These are phyloP conservation scores for Pyrus communis DNA, from an alignment of 306 rosid genomes.

Conservation along the genomic window DNA sequence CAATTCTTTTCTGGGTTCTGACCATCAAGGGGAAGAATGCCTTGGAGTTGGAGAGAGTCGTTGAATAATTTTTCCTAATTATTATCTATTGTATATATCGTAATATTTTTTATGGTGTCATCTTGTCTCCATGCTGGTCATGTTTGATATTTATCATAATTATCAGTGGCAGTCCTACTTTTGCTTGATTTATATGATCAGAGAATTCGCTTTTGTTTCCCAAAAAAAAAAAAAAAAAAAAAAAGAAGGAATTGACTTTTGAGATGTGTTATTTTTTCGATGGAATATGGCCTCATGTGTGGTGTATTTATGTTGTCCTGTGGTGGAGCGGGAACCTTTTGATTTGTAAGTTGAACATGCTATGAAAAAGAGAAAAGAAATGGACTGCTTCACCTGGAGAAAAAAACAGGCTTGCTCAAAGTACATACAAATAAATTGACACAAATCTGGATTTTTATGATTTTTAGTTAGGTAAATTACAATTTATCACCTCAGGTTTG, in stretches of 20 bases:
- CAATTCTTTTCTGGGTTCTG: neutral
- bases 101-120: neutral
- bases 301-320: neutral
- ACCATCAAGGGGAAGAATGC: neutral
- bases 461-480: neutral
- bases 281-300: neutral
- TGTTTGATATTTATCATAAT: neutral
- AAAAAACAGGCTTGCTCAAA: too few relatives aligned
- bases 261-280: neutral
- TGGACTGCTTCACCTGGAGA: too few relatives aligned
- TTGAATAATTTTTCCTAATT: neutral
- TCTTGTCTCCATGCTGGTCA: neutral
- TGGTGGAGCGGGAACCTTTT: neutral
- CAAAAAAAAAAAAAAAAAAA: too few relatives aligned
- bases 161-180: neutral
- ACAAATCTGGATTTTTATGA: too few relatives aligned
- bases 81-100: neutral
- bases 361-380: neutral
- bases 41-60: constrained; percentile 1
- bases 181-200: neutral
- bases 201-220: neutral
- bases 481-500: too few relatives aligned
- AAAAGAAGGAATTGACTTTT: neutral
- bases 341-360: neutral
- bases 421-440: too few relatives aligned